A percentile compares a stretch with the other conserved stretches of the same genome.
phyloP scores from a whole-genome alignment of 768 basidiomycete species.

The Russula brevipes region DNA sequence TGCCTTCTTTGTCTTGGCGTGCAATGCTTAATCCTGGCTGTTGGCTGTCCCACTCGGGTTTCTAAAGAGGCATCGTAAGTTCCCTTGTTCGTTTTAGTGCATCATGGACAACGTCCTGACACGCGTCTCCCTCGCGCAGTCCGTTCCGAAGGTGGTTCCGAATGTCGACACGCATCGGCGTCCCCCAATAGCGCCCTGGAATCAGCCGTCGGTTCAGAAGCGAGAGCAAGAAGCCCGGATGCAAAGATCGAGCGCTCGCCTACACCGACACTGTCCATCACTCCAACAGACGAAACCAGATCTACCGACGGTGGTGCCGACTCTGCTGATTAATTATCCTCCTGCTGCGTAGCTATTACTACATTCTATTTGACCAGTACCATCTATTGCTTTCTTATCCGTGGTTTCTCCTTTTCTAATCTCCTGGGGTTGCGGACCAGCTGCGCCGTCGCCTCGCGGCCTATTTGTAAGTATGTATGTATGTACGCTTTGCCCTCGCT shows the following conservation, averaged over 20 bases:
- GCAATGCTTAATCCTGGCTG: slow-evolving; percentile 23
- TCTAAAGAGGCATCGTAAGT: slow-evolving; percentile 68
- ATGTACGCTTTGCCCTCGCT: slow-evolving; percentile 23
- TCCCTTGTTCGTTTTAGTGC: slow-evolving; percentile 14
- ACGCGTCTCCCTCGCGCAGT: slow-evolving; percentile 43
- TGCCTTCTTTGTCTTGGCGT: slow-evolving; percentile 24
- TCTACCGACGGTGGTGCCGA: slow-evolving; percentile 20
- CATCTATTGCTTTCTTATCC: slow-evolving; percentile 20
- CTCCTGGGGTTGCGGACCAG: slow-evolving; percentile 2
- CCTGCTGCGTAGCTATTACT: slow-evolving; percentile 20
- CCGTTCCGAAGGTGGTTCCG: slow-evolving; percentile 79
- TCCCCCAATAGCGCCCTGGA: slow-evolving; percentile 13
- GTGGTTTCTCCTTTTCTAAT: slow-evolving; percentile 18
- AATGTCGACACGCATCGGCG: slow-evolving; percentile 47
- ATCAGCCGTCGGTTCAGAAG: slow-evolving; percentile 2
- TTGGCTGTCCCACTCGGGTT: neutral
- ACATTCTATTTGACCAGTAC: slow-evolving; percentile 12
- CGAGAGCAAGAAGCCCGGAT: slow-evolving; percentile 12
- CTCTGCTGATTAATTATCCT: slow-evolving; percentile 17
- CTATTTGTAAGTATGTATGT: slow-evolving; percentile 22
- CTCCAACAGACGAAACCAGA: slow-evolving; percentile 20
- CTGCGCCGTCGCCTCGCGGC: slow-evolving; percentile 5
- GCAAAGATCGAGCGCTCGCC: slow-evolving; percentile 22
- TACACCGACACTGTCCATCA: slow-evolving; percentile 18
- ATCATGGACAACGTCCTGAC: slow-evolving; percentile 21